Conservation (phyloP, 2,329 filamentous ascomycete species). For the Xylaria sp. region DNA sequence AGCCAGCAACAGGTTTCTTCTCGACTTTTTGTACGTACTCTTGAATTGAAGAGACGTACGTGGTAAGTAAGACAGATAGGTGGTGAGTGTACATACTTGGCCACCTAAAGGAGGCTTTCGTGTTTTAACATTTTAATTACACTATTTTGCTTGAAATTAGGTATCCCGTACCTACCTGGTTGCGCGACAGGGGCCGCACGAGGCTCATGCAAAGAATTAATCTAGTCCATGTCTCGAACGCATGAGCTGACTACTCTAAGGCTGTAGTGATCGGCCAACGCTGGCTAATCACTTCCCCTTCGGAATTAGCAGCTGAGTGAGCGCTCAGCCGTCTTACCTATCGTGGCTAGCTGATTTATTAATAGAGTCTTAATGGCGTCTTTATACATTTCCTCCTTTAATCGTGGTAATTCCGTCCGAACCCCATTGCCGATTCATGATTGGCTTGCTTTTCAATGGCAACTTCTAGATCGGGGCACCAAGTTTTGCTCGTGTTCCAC, state of each 20-base stretch:
- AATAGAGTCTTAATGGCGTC: slow-evolving; percentile 25
- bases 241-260: slow-evolving; percentile 32
- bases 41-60: slow-evolving; percentile 6
- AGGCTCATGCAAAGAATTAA: slow-evolving; percentile 32
- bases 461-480: slow-evolving; percentile 21
- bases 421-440: neutral
- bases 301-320: slow-evolving; percentile 27
- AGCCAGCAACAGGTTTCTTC: neutral
- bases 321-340: slow-evolving; percentile 5
- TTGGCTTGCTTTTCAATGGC: slow-evolving; percentile 26
- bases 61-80: neutral
- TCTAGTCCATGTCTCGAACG: slow-evolving; percentile 27
- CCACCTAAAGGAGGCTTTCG: neutral
- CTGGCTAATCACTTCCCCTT: slow-evolving; percentile 28
- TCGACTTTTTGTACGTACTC: neutral
- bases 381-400: slow-evolving; percentile 1
- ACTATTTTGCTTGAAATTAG: neutral
- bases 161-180: neutral
- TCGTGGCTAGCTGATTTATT: slow-evolving; percentile 19
- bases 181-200: slow-evolving; percentile 29
- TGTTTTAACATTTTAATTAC: neutral
- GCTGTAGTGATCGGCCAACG: slow-evolving; percentile 19
- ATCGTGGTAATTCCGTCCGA: slow-evolving; percentile 9
- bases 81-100: neutral
- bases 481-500: slow-evolving; percentile 27